Evolutionary conservation across 1,284 basidiomycete species (phyloP).

Genomic region (Leccinum variabile): DNA sequence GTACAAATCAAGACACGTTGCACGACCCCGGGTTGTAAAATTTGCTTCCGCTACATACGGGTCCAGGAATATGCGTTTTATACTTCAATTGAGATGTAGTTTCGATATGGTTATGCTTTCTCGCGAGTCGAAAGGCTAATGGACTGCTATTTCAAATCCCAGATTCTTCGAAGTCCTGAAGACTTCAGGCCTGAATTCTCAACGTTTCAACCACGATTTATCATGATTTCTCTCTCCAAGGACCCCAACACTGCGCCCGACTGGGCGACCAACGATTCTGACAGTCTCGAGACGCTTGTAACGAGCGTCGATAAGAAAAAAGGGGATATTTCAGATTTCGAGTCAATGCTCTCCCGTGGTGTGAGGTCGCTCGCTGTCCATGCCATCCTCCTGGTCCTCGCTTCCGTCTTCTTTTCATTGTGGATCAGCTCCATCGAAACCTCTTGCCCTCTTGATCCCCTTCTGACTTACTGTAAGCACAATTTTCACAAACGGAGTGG

Average conservation of each 20-base stretch:
- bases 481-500: not conserved
- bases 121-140: too few relatives aligned
- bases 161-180: too few relatives aligned
- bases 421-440: not conserved
- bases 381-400: not conserved
- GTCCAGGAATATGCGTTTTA: too few relatives aligned
- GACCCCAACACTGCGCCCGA: not conserved
- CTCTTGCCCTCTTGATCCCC: not conserved
- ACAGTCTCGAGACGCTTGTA: not conserved
- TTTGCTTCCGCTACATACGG: too few relatives aligned
- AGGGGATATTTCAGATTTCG: not conserved
- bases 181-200: too few relatives aligned
- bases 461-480: slow-evolving; percentile 3
- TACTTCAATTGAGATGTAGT: too few relatives aligned
- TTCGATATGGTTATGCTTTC: too few relatives aligned
- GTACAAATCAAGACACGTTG: too few relatives aligned
- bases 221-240: too few relatives aligned
- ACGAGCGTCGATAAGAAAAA: not conserved
- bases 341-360: not conserved
- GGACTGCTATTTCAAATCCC: too few relatives aligned
- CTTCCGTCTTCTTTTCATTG: not conserved
- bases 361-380: not conserved
- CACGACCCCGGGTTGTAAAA: too few relatives aligned
- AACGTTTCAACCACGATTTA: too few relatives aligned
- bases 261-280: not conserved